These are phyloP conservation scores for Schoenoplectus triqueter DNA, from an alignment of 202 grass and related monocot genomes.

Conservation along the genomic window DNA sequence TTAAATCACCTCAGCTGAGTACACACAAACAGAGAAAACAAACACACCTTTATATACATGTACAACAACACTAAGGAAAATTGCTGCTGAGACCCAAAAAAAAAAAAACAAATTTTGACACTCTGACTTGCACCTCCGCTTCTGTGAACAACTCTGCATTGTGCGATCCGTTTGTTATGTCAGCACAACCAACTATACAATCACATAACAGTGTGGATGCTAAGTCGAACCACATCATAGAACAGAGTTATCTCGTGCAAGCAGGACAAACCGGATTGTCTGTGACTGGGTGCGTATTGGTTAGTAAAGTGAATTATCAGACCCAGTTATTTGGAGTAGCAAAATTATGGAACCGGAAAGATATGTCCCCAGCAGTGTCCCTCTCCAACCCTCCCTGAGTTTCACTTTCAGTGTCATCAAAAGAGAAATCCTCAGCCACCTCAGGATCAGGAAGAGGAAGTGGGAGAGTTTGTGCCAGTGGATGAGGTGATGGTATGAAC, in stretches of 20 bases:
- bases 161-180: conserved; percentile 9
- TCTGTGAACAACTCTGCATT: neutral
- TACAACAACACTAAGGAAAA: conserved; percentile 28
- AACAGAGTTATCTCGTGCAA: neutral
- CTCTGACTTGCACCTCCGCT: conserved; percentile 7
- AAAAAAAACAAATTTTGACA: neutral
- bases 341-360: conserved; percentile 92
- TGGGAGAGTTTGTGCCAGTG: conserved; percentile 42
- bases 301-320: conserved; percentile 28
- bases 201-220: conserved; percentile 23
- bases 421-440: conserved; percentile 59
- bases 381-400: conserved; percentile 51
- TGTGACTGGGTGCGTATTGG: neutral
- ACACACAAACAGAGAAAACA: conserved; percentile 14
- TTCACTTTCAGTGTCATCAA: conserved; percentile 35
- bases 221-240: neutral
- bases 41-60: conserved; percentile 28
- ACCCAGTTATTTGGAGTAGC: conserved; percentile 79
- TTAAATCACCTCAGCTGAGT: conserved; percentile 25
- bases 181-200: conserved; percentile 22
- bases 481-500: conserved; percentile 23
- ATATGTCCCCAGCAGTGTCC: conserved; percentile 69
- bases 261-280: neutral
- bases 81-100: neutral
- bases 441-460: conserved; percentile 41